Evolutionary conservation across 192 early-diverging fungal genomes (phyloP), one percentile per base, ranked within the genome.

Genomic region (Coemansia sp.): DNA sequence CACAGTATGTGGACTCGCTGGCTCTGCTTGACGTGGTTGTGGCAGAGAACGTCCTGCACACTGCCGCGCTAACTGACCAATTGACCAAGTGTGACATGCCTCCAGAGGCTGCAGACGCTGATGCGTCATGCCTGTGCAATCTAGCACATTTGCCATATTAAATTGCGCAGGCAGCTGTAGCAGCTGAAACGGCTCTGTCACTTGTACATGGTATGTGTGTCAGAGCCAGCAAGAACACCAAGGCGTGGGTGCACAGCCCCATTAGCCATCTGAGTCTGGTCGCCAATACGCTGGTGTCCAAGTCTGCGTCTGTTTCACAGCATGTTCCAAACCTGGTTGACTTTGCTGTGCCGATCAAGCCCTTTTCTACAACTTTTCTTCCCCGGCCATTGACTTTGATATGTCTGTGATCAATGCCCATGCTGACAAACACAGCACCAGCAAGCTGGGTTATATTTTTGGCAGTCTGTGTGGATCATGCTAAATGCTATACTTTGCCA

Each of bases 301-400:
- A 24, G 14, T 39, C 63, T 14, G 58, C 65, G 37, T 53, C 24
- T 38, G n/a, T 27, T 17, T 23, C 15, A 1, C 38, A 55, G n/a
- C 25, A 22, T 2, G 60, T 73, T 11, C 76, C 71, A 8, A 53
- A 27, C 29, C 67, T 79, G 51, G 76, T 73, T 3, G 71, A 79
- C 37, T 45, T 70, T 29, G 53, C 61, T 2, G 73, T 81, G 32
- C 69, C 79, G 0, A 47, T 66, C 38, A 75, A 76, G 60, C 79
- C 79, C 23, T 62, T 81, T 76, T 75, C 66, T 81, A 81, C 69
- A 73, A 81, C 62, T 67, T 81, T 4, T 73, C 73, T 15, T 66
- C 65, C 3, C n/a, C 64, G 15, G 53, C 54, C 22, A 72, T 76
- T 14, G 79, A 69, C 62, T 81, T 81, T 61, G 70, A 81, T 70